Percentiles rank a stretch among this genome's conserved stretches.
phyloP scores from a whole-genome alignment of 2,329 filamentous ascomycete genomes.

The Phialocephala subalpina region DNA sequence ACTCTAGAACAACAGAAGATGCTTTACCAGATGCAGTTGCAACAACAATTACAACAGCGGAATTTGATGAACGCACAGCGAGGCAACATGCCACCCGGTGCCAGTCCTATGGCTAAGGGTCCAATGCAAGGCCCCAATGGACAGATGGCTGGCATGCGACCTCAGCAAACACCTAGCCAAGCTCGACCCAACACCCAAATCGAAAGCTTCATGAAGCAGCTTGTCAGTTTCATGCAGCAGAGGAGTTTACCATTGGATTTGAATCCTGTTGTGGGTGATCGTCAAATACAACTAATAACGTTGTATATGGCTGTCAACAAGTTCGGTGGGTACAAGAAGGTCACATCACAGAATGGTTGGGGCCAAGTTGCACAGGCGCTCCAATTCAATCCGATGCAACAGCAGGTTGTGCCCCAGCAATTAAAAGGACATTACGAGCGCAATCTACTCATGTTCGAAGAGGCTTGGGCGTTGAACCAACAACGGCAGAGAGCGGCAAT shows the following conservation, averaged over 20 bases:
- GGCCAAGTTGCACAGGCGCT: constrained; percentile 71
- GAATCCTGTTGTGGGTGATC: constrained; percentile 76
- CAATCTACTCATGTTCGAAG: constrained; percentile 81
- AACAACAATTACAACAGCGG: constrained; percentile 72
- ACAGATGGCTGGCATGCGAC: constrained; percentile 61
- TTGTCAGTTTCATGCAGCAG: constrained; percentile 79
- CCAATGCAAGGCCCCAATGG: constrained; percentile 66
- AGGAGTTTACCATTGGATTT: constrained; percentile 77
- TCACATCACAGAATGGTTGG: constrained; percentile 78
- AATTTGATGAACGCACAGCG: constrained; percentile 43
- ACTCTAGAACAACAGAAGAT: constrained; percentile 77
- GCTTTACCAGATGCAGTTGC: constrained; percentile 83
- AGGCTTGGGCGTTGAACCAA: constrained; percentile 65
- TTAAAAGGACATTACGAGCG: constrained; percentile 78
- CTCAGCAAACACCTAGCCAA: constrained; percentile 55
- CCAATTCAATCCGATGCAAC: constrained; percentile 67
- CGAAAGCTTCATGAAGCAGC: constrained; percentile 72
- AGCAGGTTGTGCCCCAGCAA: constrained; percentile 72
- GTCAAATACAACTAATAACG: constrained; percentile 76
- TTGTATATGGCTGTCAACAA: constrained; percentile 83
- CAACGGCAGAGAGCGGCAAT: constrained; percentile 50
- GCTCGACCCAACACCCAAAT: background rate
- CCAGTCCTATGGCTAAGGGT: constrained; percentile 41
- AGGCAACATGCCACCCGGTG: constrained; percentile 53
- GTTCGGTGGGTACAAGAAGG: constrained; percentile 77